Evolutionary conservation across 169 alveolate genomes (phyloP), one percentile per base, ranked within the genome.

Genomic region (Plasmodium falciparum): DNA sequence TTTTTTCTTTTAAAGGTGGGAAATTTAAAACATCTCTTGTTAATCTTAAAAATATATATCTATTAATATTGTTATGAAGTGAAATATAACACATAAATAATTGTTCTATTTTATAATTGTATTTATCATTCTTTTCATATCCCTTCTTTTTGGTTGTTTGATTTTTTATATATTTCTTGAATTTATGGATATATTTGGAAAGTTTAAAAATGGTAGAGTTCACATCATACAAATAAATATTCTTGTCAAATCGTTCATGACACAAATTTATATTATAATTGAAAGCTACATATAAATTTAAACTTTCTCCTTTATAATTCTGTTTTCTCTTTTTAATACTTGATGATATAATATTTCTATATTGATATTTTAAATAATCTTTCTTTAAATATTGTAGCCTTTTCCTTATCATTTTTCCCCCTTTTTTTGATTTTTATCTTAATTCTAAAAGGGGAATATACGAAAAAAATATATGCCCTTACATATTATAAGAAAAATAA

Each of bases 11-110:
- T 17, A 83, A 29, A 52, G 15, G n/a, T 6, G 91, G 74, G 26
- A 20, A 54, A 26, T 67, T 83, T 50, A 83, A 83, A 17, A 83
- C 20, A 15, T 54, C 83, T 49, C 39, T 33, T 49, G 91, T 83
- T 56, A 83, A 26, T 50, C 59, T 83, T 69, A 83, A 83, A 83
- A 69, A 83, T 58, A 83, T 54, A 69, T 83, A 59, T 58, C 45
- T 67, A 3, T 61, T 43, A 4, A 86, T 47, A 49, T 86, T 70
- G 12, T 71, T 86, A 71, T 86, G 73, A 26, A 86, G 59, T 4
- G 88, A 72, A 61, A 56, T 33, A 43, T 86, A 86, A 45, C 92
- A 72, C 70, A 61, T 59, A 71, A 86, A 86, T 86, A 86, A 50
- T 63, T 86, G 83, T 62, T 86, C 88, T 39, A 86, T 39, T 61